These are phyloP conservation scores for Paramecium primaurelia DNA, from an alignment of 73 alveolate species.

Conservation along the genomic window DNA sequence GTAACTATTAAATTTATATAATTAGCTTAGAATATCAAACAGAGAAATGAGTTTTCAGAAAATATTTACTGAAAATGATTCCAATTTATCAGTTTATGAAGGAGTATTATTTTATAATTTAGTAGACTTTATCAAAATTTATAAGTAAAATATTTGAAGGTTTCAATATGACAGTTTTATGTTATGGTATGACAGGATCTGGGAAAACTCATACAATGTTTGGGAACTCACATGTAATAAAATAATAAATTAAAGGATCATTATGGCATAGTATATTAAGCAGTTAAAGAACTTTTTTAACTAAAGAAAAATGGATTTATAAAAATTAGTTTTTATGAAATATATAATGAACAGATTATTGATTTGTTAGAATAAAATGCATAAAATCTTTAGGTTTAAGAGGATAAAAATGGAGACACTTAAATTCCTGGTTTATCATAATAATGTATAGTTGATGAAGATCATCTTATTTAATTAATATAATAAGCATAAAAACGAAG, in stretches of 20 bases:
- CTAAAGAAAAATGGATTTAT: slow-evolving; percentile 1
- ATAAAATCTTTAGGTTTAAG: neutral
- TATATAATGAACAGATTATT: slow-evolving; percentile 51
- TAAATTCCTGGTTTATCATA: slow-evolving; percentile 63
- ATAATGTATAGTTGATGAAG: slow-evolving; percentile 61
- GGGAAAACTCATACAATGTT: slow-evolving; percentile 72
- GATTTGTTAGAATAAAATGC: slow-evolving; percentile 28
- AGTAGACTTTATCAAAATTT: neutral
- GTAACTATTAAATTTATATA: neutral
- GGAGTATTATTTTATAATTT: neutral
- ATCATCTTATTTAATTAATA: slow-evolving; percentile 57
- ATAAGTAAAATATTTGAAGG: slow-evolving; percentile 36
- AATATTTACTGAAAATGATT: slow-evolving; percentile 8
- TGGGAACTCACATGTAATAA: slow-evolving; percentile 62
- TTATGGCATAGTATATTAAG: slow-evolving; percentile 48
- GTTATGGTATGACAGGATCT: slow-evolving; percentile 69
- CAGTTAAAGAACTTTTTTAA: slow-evolving; percentile 28
- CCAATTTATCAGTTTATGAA: neutral
- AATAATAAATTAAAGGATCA: neutral
- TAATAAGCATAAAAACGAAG: slow-evolving; percentile 65
- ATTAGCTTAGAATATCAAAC: neutral
- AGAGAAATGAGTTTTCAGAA: neutral
- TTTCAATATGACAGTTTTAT: slow-evolving; percentile 52
- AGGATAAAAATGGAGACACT: slow-evolving; percentile 72
- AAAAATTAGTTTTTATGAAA: slow-evolving; percentile 53